phyloP scores from a whole-genome alignment of 75 land plant species.

The Selaginella tamariscina region DNA sequence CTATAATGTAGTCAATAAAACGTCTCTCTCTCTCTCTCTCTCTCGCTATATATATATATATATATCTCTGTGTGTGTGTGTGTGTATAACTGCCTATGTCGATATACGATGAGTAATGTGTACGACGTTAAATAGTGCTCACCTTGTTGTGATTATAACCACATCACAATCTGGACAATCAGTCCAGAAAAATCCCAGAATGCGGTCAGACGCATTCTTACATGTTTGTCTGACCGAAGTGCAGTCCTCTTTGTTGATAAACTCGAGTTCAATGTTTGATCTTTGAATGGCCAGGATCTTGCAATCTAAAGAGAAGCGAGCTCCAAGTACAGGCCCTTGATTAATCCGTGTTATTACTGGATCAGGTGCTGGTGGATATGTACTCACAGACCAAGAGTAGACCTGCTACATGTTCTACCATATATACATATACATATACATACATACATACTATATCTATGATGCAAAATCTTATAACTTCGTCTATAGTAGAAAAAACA shows the following conservation, averaged over 20 bases:
- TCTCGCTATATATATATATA: too few relatives aligned
- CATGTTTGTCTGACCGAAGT: constrained; percentile 45
- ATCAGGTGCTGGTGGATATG: constrained; percentile 25
- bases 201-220: constrained; percentile 54
- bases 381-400: constrained; percentile 61
- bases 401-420: constrained; percentile 27
- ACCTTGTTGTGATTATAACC: constrained; percentile 79
- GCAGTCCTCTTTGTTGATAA: constrained; percentile 58
- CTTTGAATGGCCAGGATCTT: constrained; percentile 72
- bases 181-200: constrained; percentile 95
- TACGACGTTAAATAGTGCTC: constrained; percentile 9
- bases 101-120: too few relatives aligned
- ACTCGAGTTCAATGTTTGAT: constrained; percentile 57
- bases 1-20: too few relatives aligned
- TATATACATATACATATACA: too few relatives aligned
- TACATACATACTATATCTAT: too few relatives aligned
- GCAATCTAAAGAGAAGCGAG: constrained; percentile 65
- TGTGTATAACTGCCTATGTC: too few relatives aligned
- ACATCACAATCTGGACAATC: constrained; percentile 86
- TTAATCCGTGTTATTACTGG: constrained; percentile 46
- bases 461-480: too few relatives aligned
- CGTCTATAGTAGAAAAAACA: too few relatives aligned
- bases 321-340: constrained; percentile 61
- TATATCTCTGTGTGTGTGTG: too few relatives aligned
- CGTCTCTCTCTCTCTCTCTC: too few relatives aligned